Evolutionary conservation across 768 basidiomycete genomes (phyloP).

Genomic region (Wakefieldia striispora): DNA sequence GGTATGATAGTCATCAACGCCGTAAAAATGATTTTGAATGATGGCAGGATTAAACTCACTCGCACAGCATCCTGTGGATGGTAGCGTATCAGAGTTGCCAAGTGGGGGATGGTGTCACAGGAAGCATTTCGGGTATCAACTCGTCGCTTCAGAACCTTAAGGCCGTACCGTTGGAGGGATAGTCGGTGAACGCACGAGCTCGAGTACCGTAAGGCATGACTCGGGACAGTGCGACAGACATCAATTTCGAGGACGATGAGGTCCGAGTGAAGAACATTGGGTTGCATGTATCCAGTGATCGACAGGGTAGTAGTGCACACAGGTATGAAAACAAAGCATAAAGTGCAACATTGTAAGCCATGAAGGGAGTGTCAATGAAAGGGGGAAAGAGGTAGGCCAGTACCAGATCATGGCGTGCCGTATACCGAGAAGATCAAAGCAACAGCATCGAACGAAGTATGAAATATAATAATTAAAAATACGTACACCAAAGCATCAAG

Average conservation of each 20-base stretch:
- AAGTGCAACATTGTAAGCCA: slow-evolving; percentile 5
- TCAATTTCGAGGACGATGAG: background rate
- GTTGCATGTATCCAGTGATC: background rate
- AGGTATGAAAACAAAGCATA: background rate
- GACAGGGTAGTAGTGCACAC: slow-evolving; percentile 12
- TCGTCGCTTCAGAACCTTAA: no score
- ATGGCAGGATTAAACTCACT: background rate
- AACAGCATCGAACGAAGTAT: slow-evolving; percentile 1
- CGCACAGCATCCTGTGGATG: no score
- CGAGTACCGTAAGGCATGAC: background rate
- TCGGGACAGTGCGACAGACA: background rate
- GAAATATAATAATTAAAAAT: slow-evolving; percentile 10
- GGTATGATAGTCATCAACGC: background rate
- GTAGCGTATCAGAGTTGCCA: no score
- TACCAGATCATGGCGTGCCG: slow-evolving; percentile 13
- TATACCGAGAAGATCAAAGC: slow-evolving; percentile 6
- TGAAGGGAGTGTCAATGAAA: slow-evolving; percentile 14
- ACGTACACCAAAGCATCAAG: slow-evolving; percentile 14
- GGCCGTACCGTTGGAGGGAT: no score
- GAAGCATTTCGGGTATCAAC: no score
- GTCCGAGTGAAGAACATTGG: background rate
- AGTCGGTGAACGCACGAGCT: background rate
- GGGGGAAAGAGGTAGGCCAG: slow-evolving; percentile 9
- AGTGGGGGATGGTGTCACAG: no score
- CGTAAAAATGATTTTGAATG: background rate